A percentile compares a stretch with the other conserved stretches of the same genome.
Evolutionary conservation across 1,284 basidiomycete species (phyloP).

Genomic region (Ceraceosorus bombacis): DNA sequence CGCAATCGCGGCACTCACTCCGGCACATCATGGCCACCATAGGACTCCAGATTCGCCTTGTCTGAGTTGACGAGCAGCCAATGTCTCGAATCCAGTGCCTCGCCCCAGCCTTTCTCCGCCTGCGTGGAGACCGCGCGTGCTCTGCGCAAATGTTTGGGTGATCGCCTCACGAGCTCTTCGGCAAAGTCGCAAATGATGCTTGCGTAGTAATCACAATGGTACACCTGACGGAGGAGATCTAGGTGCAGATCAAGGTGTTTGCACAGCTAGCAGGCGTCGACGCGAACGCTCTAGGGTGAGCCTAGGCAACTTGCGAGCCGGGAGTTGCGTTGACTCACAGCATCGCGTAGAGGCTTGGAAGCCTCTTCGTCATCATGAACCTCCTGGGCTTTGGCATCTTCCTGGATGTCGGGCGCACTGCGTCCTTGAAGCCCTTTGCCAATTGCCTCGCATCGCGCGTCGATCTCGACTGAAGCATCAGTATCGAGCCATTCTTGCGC

Average conservation of each 20-base stretch:
- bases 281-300: not conserved
- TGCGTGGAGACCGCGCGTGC: slow-evolving; percentile 1
- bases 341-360: not conserved
- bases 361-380: slow-evolving; percentile 1
- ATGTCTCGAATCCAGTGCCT: slow-evolving; percentile 34
- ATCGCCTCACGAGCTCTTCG: slow-evolving; percentile 35
- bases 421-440: not conserved
- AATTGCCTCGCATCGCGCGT: not conserved
- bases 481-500: not conserved
- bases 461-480: slow-evolving; percentile 2
- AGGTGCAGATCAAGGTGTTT: slow-evolving; percentile 40
- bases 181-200: slow-evolving; percentile 37
- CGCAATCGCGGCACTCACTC: not conserved
- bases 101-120: slow-evolving; percentile 26
- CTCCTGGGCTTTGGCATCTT: not conserved
- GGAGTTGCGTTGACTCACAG: not conserved
- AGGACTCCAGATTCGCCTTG: slow-evolving; percentile 20
- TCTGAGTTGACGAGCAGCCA: slow-evolving; percentile 23
- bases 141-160: slow-evolving; percentile 4
- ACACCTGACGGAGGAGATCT: slow-evolving; percentile 38
- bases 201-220: slow-evolving; percentile 45
- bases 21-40: slow-evolving; percentile 24
- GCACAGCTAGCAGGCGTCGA: slow-evolving; percentile 13
- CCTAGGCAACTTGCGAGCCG: not conserved
- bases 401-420: not conserved